These are phyloP conservation scores for Parietaria judaica DNA, from an alignment of 306 rosid species.

Conservation along the genomic window DNA sequence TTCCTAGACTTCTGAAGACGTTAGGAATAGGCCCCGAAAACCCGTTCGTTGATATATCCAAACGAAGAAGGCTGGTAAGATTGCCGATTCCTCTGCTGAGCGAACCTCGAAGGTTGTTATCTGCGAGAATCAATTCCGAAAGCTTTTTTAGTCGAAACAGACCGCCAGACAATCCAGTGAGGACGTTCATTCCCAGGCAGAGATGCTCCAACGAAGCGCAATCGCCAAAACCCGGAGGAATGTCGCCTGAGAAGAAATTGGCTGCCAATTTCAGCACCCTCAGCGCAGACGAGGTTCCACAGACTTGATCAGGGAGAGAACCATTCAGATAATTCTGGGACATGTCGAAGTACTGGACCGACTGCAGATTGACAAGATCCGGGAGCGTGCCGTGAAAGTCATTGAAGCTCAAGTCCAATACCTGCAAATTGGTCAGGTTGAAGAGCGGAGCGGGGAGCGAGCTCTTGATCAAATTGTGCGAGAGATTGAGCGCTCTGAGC, in stretches of 20 bases:
- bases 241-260: conserved; percentile 35
- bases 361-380: not conserved
- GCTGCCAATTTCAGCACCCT: conserved; percentile 50
- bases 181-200: conserved; percentile 61
- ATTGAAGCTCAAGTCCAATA: conserved; percentile 56
- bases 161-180: conserved; percentile 35
- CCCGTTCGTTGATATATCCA: conserved; percentile 55
- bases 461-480: conserved; percentile 44
- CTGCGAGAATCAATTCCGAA: conserved; percentile 55
- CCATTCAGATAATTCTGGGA: conserved; percentile 64
- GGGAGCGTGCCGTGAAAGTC: conserved; percentile 33
- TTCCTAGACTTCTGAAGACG: no score
- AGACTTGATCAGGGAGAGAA: conserved; percentile 21
- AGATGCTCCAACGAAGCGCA: conserved; percentile 55
- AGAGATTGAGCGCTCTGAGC: conserved; percentile 37
- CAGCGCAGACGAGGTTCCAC: conserved; percentile 26
- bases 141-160: conserved; percentile 46
- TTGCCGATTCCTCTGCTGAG: conserved; percentile 52
- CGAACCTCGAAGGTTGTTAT: conserved; percentile 42
- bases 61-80: conserved; percentile 45
- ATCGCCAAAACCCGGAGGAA: conserved; percentile 45
- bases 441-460: conserved; percentile 31
- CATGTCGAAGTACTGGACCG: conserved; percentile 41
- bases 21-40: conserved; percentile 54
- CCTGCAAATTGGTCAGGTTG: conserved; percentile 25